Evolutionary conservation across 768 basidiomycete genomes (phyloP).

Genomic region (Chlorophyllum brunneum): DNA sequence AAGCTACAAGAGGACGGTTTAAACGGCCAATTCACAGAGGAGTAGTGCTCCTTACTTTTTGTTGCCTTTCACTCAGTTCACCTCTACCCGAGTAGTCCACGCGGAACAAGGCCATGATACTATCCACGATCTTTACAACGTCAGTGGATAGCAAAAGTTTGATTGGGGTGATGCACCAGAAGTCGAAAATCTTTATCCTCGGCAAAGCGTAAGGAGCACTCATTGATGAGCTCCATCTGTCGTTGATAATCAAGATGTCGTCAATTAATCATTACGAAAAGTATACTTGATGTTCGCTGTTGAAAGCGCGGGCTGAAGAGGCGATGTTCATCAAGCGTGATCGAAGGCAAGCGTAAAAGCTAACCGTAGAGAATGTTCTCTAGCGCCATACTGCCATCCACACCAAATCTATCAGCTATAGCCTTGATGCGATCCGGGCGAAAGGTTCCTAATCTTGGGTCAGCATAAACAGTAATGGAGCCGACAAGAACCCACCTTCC

Average conservation of each 20-base stretch:
- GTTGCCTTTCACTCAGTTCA: conserved; percentile 90
- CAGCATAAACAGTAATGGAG: background rate
- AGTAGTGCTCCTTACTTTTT: conserved; percentile 54
- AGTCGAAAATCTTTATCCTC: conserved; percentile 84
- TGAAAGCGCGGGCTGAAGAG: conserved; percentile 76
- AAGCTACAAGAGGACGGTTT: conserved; percentile 42
- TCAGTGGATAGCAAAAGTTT: conserved; percentile 12
- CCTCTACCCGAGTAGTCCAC: conserved; percentile 93
- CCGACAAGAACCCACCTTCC: conserved; percentile 49
- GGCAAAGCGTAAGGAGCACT: conserved; percentile 82
- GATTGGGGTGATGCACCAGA: conserved; percentile 38
- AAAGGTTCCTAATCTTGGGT: conserved; percentile 65
- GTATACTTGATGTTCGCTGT: conserved; percentile 84
- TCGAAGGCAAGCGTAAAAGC: conserved; percentile 3
- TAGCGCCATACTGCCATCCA: conserved; percentile 82
- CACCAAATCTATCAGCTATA: conserved; percentile 91
- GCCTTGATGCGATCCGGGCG: conserved; percentile 89
- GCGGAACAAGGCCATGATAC: conserved; percentile 95
- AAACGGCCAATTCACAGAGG: background rate
- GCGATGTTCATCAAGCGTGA: background rate
- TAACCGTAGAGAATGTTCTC: conserved; percentile 91
- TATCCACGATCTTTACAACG: conserved; percentile 76
- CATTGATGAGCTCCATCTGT: conserved; percentile 89
- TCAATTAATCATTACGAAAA: background rate
- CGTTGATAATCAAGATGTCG: background rate